phyloP scores from a whole-genome alignment of 2,329 filamentous ascomycete genomes.

The Phialophora chinensis region DNA sequence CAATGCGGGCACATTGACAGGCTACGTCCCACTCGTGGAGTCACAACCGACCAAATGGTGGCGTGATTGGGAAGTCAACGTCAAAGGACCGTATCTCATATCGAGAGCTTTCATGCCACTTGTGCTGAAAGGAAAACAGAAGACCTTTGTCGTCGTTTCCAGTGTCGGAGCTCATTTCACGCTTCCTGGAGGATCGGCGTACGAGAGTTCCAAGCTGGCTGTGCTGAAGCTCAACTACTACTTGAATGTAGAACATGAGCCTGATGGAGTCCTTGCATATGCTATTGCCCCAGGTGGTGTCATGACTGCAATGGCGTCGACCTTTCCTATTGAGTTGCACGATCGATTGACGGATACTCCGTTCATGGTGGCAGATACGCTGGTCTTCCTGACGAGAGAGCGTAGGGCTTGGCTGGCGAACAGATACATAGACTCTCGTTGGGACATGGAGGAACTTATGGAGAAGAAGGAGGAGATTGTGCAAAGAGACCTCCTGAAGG shows the following conservation, averaged over 20 bases:
- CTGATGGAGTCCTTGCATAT: slow-evolving; percentile 38
- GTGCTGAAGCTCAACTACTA: slow-evolving; percentile 56
- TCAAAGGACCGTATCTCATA: slow-evolving; percentile 50
- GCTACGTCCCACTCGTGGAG: slow-evolving; percentile 41
- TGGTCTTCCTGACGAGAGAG: slow-evolving; percentile 42
- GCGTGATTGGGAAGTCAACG: slow-evolving; percentile 57
- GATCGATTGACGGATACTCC: slow-evolving; percentile 31
- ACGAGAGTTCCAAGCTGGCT: slow-evolving; percentile 56
- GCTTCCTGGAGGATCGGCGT: slow-evolving; percentile 49
- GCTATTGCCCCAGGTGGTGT: slow-evolving; percentile 36
- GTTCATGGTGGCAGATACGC: slow-evolving; percentile 40
- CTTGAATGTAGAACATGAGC: slow-evolving; percentile 51
- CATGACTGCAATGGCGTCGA: slow-evolving; percentile 30
- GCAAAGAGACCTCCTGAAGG: slow-evolving; percentile 39
- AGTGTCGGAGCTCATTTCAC: slow-evolving; percentile 50
- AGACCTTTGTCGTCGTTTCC: slow-evolving; percentile 47
- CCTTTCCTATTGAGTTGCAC: slow-evolving; percentile 24
- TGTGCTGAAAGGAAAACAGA: slow-evolving; percentile 40
- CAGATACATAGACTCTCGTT: slow-evolving; percentile 34
- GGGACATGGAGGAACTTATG: slow-evolving; percentile 40
- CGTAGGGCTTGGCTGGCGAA: slow-evolving; percentile 30
- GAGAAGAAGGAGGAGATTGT: slow-evolving; percentile 34
- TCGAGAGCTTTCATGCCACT: slow-evolving; percentile 42
- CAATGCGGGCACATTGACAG: slow-evolving; percentile 35
- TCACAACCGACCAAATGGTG: slow-evolving; percentile 51